Evolutionary conservation across 768 basidiomycete species (phyloP).

Genomic region (Mrakia hoshinonis): DNA sequence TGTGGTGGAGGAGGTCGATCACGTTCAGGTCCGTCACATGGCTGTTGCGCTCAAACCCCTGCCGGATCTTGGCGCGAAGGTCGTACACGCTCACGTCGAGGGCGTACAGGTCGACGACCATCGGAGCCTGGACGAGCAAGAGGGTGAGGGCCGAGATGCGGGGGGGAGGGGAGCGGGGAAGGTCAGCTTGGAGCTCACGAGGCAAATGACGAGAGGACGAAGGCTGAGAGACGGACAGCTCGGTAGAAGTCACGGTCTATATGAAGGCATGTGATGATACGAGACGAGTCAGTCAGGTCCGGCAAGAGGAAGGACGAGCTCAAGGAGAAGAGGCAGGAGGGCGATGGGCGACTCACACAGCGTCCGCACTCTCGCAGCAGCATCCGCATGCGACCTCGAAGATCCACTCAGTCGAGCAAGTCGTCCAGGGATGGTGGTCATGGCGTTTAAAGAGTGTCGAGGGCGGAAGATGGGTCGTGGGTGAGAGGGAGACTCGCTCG

Average conservation of each 20-base stretch:
- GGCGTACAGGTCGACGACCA: constrained; percentile 72
- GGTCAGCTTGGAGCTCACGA: background rate
- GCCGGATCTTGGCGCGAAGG: constrained; percentile 71
- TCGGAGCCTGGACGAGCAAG: constrained; percentile 62
- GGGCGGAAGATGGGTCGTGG: background rate
- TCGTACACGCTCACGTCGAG: constrained; percentile 68
- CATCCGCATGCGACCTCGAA: constrained; percentile 51
- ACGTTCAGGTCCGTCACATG: constrained; percentile 69
- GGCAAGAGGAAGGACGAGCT: background rate
- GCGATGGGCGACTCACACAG: constrained; percentile 57
- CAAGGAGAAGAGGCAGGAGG: background rate
- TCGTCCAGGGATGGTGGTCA: constrained; percentile 82
- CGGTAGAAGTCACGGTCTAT: background rate
- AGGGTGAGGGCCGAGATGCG: background rate
- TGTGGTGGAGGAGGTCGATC: constrained; percentile 77
- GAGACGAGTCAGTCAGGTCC: constrained; percentile 15
- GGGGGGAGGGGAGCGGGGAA: background rate
- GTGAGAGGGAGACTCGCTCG: background rate
- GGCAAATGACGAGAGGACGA: constrained; percentile 20
- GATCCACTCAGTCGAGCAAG: constrained; percentile 61
- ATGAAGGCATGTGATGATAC: background rate
- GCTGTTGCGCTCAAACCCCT: constrained; percentile 76
- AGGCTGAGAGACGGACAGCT: constrained; percentile 7
- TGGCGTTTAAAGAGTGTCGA: constrained; percentile 33
- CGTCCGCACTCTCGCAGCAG: constrained; percentile 58